Evolutionary conservation across 495 filamentous ascomycete species (phyloP), one percentile per base, ranked within the genome.

Genomic region (Penicillium simplicissimum): DNA sequence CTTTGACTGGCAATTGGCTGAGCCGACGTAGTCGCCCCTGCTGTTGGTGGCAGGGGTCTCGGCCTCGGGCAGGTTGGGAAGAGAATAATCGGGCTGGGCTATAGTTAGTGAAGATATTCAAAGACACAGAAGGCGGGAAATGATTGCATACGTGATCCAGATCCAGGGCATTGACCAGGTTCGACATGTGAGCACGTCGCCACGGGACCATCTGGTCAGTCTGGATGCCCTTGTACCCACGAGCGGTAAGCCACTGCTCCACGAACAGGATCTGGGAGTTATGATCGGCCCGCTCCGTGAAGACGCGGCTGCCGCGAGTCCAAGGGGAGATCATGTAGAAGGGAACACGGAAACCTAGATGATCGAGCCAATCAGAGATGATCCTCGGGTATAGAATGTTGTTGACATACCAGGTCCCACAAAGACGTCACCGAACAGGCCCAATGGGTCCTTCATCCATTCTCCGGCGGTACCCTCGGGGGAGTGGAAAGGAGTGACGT

Each of bases 261-360:
- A 85, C 58, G 62, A 85, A 85, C 48, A 82, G 64, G 36, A 85
- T 83, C 65, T 84, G 83, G 4, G 81, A 84, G 69, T 81, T 84
- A 65, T 85, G 83, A 65, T 85, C 83, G 36, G 79, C 78, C 34
- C 81, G 76, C 69, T 84, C 83, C 21, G 79, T 81, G 67, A 84
- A 84, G 4, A 85, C 82, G 10, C 77, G 74, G 56, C 74, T 77
- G 49, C 81, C 81, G 33, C 83, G 79, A 15, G 83, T 84, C 83
- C 83, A 85, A 0, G 83, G 83, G 0, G 80, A 82, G 57, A 85
- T 67, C 67, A 85, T 83, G 67, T 81, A 81, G 65, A 84, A 83
- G 0, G 83, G 83, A 7, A 84, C 73, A 15, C 83, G 78, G 67
- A 84, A 78, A 4, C 80, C 79, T 72, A 28, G 10, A 40, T 0